phyloP scores from a whole-genome alignment of 192 early-diverging fungal genomes.

The Pilaira anomala region DNA sequence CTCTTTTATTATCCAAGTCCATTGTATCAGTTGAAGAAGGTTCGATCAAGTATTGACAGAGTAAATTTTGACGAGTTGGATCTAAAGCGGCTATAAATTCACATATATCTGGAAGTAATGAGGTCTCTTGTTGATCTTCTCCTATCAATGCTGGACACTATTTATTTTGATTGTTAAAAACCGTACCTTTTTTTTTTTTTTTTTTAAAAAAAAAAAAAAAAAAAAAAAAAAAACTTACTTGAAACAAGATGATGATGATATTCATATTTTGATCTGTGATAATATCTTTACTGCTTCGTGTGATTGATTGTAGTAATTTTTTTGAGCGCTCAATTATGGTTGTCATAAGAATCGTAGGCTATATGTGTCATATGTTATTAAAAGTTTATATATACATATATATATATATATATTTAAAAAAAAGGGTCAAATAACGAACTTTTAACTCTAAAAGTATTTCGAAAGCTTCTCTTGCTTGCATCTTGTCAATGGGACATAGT shows the following conservation, averaged over 20 bases:
- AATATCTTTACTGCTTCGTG: constrained; percentile 5
- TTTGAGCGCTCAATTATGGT: background rate
- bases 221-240: constrained; percentile 1
- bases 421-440: background rate
- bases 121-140: background rate
- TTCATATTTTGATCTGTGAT: background rate
- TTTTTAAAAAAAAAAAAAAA: background rate
- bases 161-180: background rate
- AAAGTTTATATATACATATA: background rate
- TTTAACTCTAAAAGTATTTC: constrained; percentile 7
- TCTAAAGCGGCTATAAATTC: constrained; percentile 7
- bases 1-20: background rate
- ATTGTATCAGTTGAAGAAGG: background rate
- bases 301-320: background rate
- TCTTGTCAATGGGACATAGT: constrained; percentile 10
- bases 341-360: background rate
- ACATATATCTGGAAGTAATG: background rate
- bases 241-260: constrained; percentile 11
- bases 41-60: background rate
- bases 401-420: background rate
- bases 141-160: background rate
- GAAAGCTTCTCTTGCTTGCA: background rate
- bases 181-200: background rate
- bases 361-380: background rate
- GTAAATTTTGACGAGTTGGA: background rate